phyloP scores from a whole-genome alignment of 495 filamentous ascomycete species.

The Hypoxylon perforatum region DNA sequence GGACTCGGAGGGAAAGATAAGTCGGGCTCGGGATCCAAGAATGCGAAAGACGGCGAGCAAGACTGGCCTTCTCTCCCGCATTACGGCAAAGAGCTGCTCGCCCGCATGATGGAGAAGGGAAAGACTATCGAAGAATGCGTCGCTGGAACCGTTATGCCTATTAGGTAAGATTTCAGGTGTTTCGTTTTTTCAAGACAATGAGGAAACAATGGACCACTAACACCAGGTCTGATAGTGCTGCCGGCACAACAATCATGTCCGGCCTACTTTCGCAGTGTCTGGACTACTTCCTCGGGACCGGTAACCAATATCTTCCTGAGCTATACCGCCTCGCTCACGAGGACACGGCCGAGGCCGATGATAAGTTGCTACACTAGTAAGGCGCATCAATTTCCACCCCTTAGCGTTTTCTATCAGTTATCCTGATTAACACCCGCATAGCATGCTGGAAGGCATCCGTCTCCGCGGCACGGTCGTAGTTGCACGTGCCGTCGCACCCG shows the following conservation, averaged over 20 bases:
- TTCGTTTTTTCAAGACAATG: neutral
- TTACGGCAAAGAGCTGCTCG: slow-evolving; percentile 75
- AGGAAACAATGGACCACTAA: slow-evolving; percentile 70
- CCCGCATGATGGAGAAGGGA: slow-evolving; percentile 68
- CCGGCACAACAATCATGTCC: slow-evolving; percentile 26
- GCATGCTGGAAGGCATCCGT: slow-evolving; percentile 69
- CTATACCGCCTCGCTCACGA: slow-evolving; percentile 62
- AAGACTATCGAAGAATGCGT: slow-evolving; percentile 70
- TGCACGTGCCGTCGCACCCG: slow-evolving; percentile 56
- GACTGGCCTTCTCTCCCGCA: slow-evolving; percentile 63
- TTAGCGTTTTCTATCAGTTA: no score
- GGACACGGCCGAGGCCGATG: slow-evolving; percentile 42
- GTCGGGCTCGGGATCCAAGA: slow-evolving; percentile 50
- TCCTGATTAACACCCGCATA: slow-evolving; percentile 26
- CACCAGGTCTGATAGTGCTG: slow-evolving; percentile 9
- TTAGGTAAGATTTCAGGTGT: slow-evolving; percentile 41
- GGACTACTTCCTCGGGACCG: slow-evolving; percentile 74
- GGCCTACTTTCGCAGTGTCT: slow-evolving; percentile 73
- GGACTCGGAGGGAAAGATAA: slow-evolving; percentile 17
- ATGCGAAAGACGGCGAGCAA: slow-evolving; percentile 46
- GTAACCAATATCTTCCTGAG: slow-evolving; percentile 63
- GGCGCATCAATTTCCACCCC: slow-evolving; percentile 1
- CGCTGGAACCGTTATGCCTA: slow-evolving; percentile 72
- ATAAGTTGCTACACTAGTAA: slow-evolving; percentile 45
- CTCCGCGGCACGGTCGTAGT: slow-evolving; percentile 70